Percentiles rank a stretch among this genome's conserved stretches.
Conservation (phyloP, 495 filamentous ascomycete genomes). For the Tuber brumale region DNA sequence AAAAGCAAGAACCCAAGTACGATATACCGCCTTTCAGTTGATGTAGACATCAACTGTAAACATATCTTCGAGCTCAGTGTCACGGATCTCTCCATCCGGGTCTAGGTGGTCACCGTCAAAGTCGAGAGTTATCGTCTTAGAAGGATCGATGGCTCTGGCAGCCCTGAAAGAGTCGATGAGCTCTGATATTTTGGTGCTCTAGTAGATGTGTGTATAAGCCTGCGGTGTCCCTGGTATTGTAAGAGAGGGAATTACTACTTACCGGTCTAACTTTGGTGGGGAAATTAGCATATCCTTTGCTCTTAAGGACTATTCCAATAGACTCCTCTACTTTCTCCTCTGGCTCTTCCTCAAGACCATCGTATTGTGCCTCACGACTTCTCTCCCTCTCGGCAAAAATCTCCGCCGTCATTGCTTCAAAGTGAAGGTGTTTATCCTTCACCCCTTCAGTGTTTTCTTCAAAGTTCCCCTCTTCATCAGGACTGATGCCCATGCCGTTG, state of each 20-base stretch:
- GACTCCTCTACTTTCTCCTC: constrained; percentile 32
- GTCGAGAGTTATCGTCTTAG: constrained; percentile 54
- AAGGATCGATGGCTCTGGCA: constrained; percentile 45
- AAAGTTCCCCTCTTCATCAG: constrained; percentile 45
- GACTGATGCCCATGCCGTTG: constrained; percentile 55
- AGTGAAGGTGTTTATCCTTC: constrained; percentile 48
- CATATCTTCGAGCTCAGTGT: constrained; percentile 70
- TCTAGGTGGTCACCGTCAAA: constrained; percentile 78
- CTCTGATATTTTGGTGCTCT: constrained; percentile 52
- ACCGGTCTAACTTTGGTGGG: constrained; percentile 54
- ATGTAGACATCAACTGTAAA: constrained; percentile 73
- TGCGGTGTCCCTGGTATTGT: not conserved
- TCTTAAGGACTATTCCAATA: constrained; percentile 46
- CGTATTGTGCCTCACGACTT: constrained; percentile 50
- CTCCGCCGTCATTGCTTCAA: constrained; percentile 67
- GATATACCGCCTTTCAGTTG: constrained; percentile 40
- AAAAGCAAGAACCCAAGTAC: not conserved
- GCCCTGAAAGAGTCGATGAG: constrained; percentile 52
- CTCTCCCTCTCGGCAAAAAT: constrained; percentile 41
- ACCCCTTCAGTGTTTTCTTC: constrained; percentile 44
- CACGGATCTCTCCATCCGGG: constrained; percentile 53
- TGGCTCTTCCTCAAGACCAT: constrained; percentile 46
- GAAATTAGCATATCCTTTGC: constrained; percentile 52
- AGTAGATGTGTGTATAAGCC: constrained; percentile 2
- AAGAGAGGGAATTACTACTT: constrained; percentile 27